Evolutionary conservation across 306 rosid species (phyloP).

Genomic region (Coriaria nepalensis): DNA sequence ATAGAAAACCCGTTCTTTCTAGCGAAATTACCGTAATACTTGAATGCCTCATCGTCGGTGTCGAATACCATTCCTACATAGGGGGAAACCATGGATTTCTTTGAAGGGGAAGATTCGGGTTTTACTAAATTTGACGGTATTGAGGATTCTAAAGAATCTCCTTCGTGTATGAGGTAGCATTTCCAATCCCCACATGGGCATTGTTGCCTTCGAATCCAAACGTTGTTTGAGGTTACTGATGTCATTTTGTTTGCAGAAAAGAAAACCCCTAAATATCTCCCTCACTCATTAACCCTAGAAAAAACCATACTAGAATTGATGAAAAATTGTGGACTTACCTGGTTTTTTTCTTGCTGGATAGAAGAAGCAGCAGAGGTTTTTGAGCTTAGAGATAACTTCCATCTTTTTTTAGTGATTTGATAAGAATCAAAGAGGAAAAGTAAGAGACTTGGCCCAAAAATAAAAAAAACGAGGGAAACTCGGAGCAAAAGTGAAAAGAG

Average conservation of each 20-base stretch:
- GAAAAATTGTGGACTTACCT: too few species aligned
- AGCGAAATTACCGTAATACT: conserved; percentile 73
- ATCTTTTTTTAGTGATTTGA: too few species aligned
- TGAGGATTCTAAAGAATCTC: conserved; percentile 52
- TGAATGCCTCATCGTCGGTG: conserved; percentile 88
- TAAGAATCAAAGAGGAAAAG: too few species aligned
- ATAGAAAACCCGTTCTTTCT: conserved; percentile 83
- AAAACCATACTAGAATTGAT: too few species aligned
- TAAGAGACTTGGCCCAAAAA: too few species aligned
- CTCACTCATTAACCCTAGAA: too few species aligned
- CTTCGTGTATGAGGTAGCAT: conserved; percentile 60
- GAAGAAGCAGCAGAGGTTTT: too few species aligned
- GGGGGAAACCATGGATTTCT: conserved; percentile 55
- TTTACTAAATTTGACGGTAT: conserved; percentile 42
- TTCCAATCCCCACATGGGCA: conserved; percentile 99
- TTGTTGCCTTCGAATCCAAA: conserved; percentile 84
- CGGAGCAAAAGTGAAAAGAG: too few species aligned
- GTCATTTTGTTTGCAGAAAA: conserved; percentile 25
- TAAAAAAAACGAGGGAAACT: too few species aligned
- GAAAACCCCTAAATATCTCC: not conserved
- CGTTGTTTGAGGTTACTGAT: conserved; percentile 42
- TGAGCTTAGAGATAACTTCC: too few species aligned
- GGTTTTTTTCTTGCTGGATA: too few species aligned
- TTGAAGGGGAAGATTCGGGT: conserved; percentile 28
- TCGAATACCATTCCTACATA: conserved; percentile 93